phyloP scores from a whole-genome alignment of 352 stramenopile genomes.

The Globisporangium cederbergense region DNA sequence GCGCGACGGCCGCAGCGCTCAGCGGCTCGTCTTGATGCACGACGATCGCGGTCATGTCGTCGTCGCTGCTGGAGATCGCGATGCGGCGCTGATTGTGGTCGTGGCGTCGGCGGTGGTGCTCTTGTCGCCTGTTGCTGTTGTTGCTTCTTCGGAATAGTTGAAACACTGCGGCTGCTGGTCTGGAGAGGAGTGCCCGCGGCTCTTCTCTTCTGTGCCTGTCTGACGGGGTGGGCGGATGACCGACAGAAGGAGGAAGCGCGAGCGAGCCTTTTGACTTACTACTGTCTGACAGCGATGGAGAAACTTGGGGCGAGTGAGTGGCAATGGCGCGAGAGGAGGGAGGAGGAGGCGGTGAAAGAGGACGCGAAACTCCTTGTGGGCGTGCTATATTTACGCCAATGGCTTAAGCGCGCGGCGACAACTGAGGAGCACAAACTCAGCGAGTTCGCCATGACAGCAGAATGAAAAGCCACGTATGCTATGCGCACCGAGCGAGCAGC shows the following conservation, averaged over 20 bases:
- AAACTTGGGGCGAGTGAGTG: not conserved
- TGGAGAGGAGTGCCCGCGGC: not conserved
- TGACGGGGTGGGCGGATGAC: not conserved
- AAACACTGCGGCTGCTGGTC: conserved; percentile 2
- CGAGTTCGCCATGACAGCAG: too few relatives aligned
- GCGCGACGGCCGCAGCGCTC: conserved; percentile 1
- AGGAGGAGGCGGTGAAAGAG: not conserved
- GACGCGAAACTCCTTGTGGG: not conserved
- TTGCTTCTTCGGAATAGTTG: not conserved
- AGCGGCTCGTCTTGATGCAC: conserved; percentile 20
- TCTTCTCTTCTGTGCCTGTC: not conserved
- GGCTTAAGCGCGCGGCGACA: too few relatives aligned
- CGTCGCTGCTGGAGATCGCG: conserved; percentile 3
- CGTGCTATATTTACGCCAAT: too few relatives aligned
- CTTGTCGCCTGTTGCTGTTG: not conserved
- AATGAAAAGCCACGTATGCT: too few relatives aligned
- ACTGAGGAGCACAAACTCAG: too few relatives aligned
- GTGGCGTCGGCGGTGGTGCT: not conserved
- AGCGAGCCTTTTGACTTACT: too few relatives aligned
- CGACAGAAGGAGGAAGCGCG: not conserved
- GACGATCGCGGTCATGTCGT: conserved; percentile 21
- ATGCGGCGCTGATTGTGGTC: not conserved
- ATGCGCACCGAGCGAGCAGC: not conserved
- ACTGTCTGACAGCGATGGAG: not conserved
- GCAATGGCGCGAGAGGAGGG: not conserved